Conservation (phyloP, 495 filamentous ascomycete genomes). For the Massariosphaeria phaeospora region DNA sequence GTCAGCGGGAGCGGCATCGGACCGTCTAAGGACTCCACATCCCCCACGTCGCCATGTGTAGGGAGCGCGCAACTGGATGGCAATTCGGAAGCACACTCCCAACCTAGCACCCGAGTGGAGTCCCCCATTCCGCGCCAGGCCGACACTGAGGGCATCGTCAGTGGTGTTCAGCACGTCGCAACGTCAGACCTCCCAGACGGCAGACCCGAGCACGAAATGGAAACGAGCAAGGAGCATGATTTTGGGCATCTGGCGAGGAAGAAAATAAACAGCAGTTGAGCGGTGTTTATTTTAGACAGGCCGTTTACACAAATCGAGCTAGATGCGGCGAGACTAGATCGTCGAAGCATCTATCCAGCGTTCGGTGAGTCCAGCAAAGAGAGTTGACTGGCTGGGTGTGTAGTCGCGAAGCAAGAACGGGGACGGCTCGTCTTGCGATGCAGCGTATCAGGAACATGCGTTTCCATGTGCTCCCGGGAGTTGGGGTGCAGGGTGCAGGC, state of each 20-base stretch:
- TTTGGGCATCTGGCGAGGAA: constrained; percentile 20
- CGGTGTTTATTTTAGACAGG: too few relatives aligned
- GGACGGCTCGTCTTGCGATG: too few relatives aligned
- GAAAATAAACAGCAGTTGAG: too few relatives aligned
- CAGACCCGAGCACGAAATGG: constrained; percentile 25
- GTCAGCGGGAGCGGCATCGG: constrained; percentile 17
- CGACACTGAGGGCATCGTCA: constrained; percentile 4
- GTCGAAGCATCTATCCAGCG: too few relatives aligned
- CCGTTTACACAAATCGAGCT: too few relatives aligned
- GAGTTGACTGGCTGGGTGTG: too few relatives aligned
- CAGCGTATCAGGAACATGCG: constrained; percentile 4
- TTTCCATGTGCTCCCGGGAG: too few relatives aligned
- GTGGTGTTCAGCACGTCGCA: constrained; percentile 25
- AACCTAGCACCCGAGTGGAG: background rate
- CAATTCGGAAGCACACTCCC: background rate
- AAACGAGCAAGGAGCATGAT: constrained; percentile 22
- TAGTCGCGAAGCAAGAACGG: too few relatives aligned
- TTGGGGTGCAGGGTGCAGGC: constrained; percentile 9
- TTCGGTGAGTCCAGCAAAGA: too few relatives aligned
- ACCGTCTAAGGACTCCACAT: background rate
- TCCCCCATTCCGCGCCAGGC: constrained; percentile 4
- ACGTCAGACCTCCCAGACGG: constrained; percentile 32
- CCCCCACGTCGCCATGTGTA: background rate
- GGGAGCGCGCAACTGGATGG: background rate
- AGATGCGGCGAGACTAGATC: too few relatives aligned